Evolutionary conservation across 1,284 basidiomycete species (phyloP), one percentile per base, ranked within the genome.

Genomic region (Pseudozyma sp.): DNA sequence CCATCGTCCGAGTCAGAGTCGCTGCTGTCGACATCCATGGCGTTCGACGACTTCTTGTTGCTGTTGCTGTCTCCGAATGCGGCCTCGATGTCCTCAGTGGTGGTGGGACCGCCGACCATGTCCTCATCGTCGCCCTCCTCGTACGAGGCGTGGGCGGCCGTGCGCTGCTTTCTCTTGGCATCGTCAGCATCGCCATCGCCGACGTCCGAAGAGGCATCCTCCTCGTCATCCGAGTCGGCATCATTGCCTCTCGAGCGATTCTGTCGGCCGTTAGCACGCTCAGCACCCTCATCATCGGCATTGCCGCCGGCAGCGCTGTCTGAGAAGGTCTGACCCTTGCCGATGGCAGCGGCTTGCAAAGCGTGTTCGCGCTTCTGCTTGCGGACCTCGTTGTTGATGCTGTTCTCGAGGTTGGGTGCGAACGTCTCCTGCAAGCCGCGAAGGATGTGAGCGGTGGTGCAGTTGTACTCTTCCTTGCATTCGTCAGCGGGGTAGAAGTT

Each of bases 401-500:
- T 94, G 85, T 91, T 93, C 86, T 92, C 94, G 77, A 99, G 87
- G 42, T 89, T 89, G n/a, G 90, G 87, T 6, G 94, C 92, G 86
- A 99, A 97, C 55, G 89, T 91, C 70, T 89, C 88, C 14, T 89
- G 89, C 70, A 99, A 91, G 11, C 89, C 88, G 18, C 88, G 87
- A 53, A 97, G 88, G 66, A 99, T 90, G 80, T 95, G 92, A 31
- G 87, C 81, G 1, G 91, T 89, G 39, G 89, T 89, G 47, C 95
- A 89, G 77, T 92, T 91, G 86, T 98, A 94, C 86, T 97, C 96
- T 45, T 90, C 87, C 56, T 87, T 85, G 86, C 96, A 98, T 84
- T 99, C 95, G 45, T 90, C 89, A 62, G 89, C 88, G 0, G 95
- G 94, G 87, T 94, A 99, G 86, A 99, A 93, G 64, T 89, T 88